Base-by-base conservation (phyloP, 1,284 basidiomycete genomes). In the Cryptococcus floricola region DNA sequence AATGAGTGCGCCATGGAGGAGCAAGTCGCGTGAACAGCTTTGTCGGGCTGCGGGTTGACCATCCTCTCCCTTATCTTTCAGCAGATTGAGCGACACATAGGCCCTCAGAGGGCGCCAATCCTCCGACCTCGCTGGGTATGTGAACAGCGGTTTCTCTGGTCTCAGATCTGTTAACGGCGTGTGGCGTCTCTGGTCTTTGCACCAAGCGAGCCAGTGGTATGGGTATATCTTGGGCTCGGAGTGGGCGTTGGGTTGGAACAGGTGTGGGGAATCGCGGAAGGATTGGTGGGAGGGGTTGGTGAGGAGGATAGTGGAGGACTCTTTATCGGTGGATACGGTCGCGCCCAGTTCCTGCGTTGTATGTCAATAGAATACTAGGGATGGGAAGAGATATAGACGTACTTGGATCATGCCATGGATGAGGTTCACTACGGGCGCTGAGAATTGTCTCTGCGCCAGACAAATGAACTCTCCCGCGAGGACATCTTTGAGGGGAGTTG, bases 21-120 rank as follows among this genome's bases (percentile, higher is more conserved):
- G 57, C 4, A 71, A 37, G 13, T 51, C 16, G 1, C 23, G 27
- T n/a, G 41, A 10, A 12, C 66, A 58, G 9, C 39, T 49, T 5
- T 39, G 48, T 28, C 63, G 53, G 0, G 67, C 67, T 18, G 28
- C 23, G n/a, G 3, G 25, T n/a, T 14, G 13, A 6, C 57, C 57
- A 52, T 64, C 59, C 38, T 64, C 54, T 13, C 44, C 51, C 9
- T 25, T 38, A 14, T 48, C 18, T 37, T 64, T 52, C 19, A 57
- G 43, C 12, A 75, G 34, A 50, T 74, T 75, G 43, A 69, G 53
- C 14, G 65, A 68, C 2, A 73, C 68, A 64, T 67, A 75, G 5
- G 62, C 55, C 28, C 54, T 57, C 1, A 75, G 45, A 1, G 73
- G 73, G 3, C 53, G 47, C 39, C 58, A 50, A 2, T 54, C 49